Evolutionary conservation across 177 flowering plant species (phyloP).

Genomic region (Vitis hybrid): DNA sequence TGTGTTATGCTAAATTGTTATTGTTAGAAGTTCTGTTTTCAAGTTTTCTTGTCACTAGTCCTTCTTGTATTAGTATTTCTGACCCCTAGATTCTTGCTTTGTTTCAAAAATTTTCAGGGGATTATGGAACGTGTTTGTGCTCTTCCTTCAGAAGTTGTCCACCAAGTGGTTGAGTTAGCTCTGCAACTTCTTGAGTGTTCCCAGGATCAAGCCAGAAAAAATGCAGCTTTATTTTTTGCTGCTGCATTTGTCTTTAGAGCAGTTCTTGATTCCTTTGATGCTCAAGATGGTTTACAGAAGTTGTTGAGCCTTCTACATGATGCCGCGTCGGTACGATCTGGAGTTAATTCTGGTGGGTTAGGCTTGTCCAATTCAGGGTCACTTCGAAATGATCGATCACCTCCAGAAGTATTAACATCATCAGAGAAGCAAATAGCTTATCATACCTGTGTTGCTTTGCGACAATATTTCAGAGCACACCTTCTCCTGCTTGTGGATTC

Average conservation of each 20-base stretch:
- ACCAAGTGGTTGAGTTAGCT: slow-evolving; percentile 84
- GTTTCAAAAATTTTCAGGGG: slow-evolving; percentile 49
- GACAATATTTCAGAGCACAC: slow-evolving; percentile 95
- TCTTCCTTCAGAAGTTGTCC: slow-evolving; percentile 77
- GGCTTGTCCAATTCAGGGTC: slow-evolving; percentile 47
- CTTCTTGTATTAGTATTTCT: neutral
- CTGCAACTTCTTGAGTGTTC: slow-evolving; percentile 86
- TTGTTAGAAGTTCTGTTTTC: neutral
- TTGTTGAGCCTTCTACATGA: slow-evolving; percentile 67
- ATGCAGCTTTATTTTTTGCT: slow-evolving; percentile 87
- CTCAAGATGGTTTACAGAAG: slow-evolving; percentile 83
- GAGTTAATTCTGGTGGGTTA: slow-evolving; percentile 64
- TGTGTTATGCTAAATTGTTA: neutral
- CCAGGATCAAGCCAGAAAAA: slow-evolving; percentile 89
- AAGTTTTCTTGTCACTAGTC: neutral
- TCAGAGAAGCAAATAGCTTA: slow-evolving; percentile 94
- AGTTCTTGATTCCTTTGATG: slow-evolving; percentile 86
- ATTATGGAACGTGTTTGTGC: slow-evolving; percentile 99
- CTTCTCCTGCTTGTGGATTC: slow-evolving; percentile 92
- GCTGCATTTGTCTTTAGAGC: slow-evolving; percentile 94
- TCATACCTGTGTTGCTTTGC: slow-evolving; percentile 86
- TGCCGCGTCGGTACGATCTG: slow-evolving; percentile 93
- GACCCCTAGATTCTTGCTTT: slow-evolving; percentile 1
- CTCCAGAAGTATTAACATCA: slow-evolving; percentile 80
- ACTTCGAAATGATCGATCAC: slow-evolving; percentile 75